phyloP scores from a whole-genome alignment of 768 basidiomycete genomes.

The Boletus vinaceobasis region DNA sequence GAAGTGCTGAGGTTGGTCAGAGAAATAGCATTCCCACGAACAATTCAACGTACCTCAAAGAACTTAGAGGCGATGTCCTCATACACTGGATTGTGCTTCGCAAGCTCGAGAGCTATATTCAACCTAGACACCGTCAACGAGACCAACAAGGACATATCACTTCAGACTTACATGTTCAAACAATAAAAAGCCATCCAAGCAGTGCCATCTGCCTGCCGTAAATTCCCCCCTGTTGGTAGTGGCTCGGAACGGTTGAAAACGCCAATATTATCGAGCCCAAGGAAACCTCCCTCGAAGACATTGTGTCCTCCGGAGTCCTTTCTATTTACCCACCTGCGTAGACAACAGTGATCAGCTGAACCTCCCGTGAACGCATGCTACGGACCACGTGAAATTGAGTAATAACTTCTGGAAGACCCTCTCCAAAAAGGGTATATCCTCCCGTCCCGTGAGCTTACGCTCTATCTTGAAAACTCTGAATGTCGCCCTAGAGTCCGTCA shows the following conservation, averaged over 20 bases:
- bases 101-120: constrained; percentile 95
- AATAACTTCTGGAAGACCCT: constrained; percentile 97
- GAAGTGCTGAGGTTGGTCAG: constrained; percentile 66
- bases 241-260: constrained; percentile 98
- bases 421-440: constrained; percentile 91
- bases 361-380: background rate
- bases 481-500: constrained; percentile 62
- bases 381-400: constrained; percentile 93
- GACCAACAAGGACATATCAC: background rate
- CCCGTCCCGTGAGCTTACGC: constrained; percentile 87
- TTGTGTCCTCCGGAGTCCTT: constrained; percentile 95
- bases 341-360: background rate
- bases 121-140: constrained; percentile 50
- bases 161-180: constrained; percentile 75
- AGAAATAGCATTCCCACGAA: constrained; percentile 1
- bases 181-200: constrained; percentile 99
- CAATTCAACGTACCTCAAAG: constrained; percentile 58
- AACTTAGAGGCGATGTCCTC: constrained; percentile 99
- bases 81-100: constrained; percentile 96
- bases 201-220: constrained; percentile 97
- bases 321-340: constrained; percentile 90
- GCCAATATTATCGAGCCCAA: constrained; percentile 97
- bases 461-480: constrained; percentile 99
- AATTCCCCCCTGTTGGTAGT: constrained; percentile 86
- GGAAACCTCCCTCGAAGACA: constrained; percentile 97